Evolutionary conservation across 2,329 filamentous ascomycete genomes (phyloP).

Genomic region (Endocalyx cinctus): DNA sequence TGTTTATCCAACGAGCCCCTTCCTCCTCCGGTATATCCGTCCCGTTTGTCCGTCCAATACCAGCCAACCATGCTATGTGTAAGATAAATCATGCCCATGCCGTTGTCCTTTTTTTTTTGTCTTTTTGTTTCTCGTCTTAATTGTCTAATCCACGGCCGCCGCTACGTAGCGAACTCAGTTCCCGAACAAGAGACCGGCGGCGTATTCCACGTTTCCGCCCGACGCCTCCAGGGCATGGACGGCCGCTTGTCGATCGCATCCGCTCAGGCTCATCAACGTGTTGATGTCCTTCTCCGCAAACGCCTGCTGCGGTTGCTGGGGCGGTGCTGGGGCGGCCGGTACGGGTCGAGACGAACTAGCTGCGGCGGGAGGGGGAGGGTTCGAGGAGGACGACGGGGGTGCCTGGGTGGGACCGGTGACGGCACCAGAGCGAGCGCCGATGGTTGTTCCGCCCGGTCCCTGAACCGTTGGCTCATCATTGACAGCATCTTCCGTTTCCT

Average conservation of each 20-base stretch:
- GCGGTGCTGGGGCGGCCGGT: constrained; percentile 21
- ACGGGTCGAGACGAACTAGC: constrained; percentile 17
- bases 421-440: constrained; percentile 78
- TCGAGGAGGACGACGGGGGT: constrained; percentile 20
- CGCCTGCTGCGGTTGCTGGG: constrained; percentile 21
- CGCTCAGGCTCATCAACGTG: constrained; percentile 70
- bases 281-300: constrained; percentile 65
- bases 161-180: too few relatives aligned
- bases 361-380: constrained; percentile 18
- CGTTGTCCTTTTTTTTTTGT: too few relatives aligned
- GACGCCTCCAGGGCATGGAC: constrained; percentile 77
- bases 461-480: constrained; percentile 77
- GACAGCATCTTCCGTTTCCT: constrained; percentile 66
- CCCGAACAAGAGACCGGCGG: constrained; percentile 73
- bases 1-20: too few relatives aligned
- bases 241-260: constrained; percentile 71
- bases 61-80: too few relatives aligned
- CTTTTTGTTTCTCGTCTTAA: too few relatives aligned
- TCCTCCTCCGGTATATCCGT: too few relatives aligned
- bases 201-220: constrained; percentile 80
- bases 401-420: constrained; percentile 50
- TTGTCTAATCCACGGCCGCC: too few relatives aligned
- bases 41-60: too few relatives aligned
- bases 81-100: too few relatives aligned
- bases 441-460: constrained; percentile 83